phyloP scores from a whole-genome alignment of 2,329 filamentous ascomycete species.

The Hypoxylon sp. region DNA sequence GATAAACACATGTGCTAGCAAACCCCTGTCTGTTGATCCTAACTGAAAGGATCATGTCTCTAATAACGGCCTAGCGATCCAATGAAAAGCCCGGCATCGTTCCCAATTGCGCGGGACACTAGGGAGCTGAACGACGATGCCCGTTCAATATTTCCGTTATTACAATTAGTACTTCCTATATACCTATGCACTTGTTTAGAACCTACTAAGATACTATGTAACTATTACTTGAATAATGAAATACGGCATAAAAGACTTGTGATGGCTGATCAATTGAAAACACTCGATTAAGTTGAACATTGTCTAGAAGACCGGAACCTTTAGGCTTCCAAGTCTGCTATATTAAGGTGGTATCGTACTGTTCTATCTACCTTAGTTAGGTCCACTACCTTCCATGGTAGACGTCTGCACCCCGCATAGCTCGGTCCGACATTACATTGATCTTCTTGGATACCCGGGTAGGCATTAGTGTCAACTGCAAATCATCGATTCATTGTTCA shows the following conservation, averaged over 20 bases:
- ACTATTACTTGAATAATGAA: not conserved
- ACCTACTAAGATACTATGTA: not conserved
- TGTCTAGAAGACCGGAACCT: constrained; percentile 5
- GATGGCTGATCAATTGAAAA: not conserved
- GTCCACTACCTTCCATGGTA: not conserved
- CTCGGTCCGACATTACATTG: constrained; percentile 14
- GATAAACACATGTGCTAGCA: constrained; percentile 36
- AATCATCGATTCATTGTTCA: not conserved
- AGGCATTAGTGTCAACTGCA: not conserved
- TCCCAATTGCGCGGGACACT: constrained; percentile 29
- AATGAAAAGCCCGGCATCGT: constrained; percentile 28
- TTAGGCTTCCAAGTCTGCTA: constrained; percentile 1
- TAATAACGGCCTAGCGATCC: constrained; percentile 12
- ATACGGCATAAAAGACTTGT: not conserved
- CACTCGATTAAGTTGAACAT: constrained; percentile 17
- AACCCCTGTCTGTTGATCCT: constrained; percentile 28
- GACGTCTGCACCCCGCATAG: constrained; percentile 1
- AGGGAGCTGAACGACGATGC: constrained; percentile 8
- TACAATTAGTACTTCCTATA: constrained; percentile 5
- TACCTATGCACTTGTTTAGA: not conserved
- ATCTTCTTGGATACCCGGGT: not conserved
- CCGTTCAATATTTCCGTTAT: constrained; percentile 9
- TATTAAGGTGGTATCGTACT: constrained; percentile 15
- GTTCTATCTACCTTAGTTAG: not conserved
- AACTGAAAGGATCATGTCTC: constrained; percentile 25